Evolutionary conservation across 2,329 filamentous ascomycete species (phyloP).

Genomic region (Diaporthe sp.): DNA sequence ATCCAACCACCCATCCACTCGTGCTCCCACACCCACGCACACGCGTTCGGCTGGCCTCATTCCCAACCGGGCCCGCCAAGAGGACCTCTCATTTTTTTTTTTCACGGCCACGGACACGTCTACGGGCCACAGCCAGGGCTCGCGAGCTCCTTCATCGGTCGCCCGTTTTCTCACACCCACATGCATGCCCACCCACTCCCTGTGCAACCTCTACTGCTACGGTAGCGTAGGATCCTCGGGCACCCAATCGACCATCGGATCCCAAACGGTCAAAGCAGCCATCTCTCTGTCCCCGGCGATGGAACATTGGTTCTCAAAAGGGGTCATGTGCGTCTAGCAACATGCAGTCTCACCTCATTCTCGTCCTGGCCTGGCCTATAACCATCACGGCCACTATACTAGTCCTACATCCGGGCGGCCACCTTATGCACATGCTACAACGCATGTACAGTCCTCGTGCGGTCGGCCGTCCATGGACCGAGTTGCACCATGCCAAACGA

Average conservation of each 20-base stretch:
- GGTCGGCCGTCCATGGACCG: background rate
- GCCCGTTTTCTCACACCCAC: conserved; percentile 17
- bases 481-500: background rate
- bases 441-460: background rate
- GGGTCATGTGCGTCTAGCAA: conserved; percentile 18
- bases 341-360: conserved; percentile 13
- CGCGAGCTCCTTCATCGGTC: conserved; percentile 17
- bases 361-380: conserved; percentile 12
- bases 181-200: background rate
- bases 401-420: conserved; percentile 1
- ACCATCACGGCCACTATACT: background rate
- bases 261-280: conserved; percentile 23
- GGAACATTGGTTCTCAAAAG: conserved; percentile 26
- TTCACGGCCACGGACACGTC: background rate
- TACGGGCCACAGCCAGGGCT: background rate
- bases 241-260: conserved; percentile 17
- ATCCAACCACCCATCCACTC: background rate
- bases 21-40: conserved; percentile 2
- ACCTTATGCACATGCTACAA: conserved; percentile 15
- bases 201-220: conserved; percentile 9
- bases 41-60: background rate
- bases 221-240: conserved; percentile 23
- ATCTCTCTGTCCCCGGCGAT: conserved; percentile 14
- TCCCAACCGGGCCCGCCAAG: conserved; percentile 23
- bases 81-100: background rate